These are phyloP conservation scores for Tylopilus vinaceipallidus DNA, from an alignment of 768 basidiomycete species.

Conservation along the genomic window DNA sequence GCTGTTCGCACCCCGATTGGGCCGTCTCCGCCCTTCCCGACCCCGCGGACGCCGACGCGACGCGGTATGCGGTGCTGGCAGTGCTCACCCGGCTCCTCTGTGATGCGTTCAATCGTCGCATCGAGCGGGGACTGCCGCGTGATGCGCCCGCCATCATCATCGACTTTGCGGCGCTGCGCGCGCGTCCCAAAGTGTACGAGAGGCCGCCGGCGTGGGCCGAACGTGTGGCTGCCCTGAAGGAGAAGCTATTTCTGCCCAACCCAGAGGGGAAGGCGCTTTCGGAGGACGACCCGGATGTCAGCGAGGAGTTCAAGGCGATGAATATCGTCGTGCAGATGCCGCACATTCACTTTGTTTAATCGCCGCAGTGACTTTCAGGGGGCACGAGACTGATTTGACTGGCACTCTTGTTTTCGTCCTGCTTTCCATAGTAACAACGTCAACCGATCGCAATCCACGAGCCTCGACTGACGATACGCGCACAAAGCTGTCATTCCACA, in stretches of 20 bases:
- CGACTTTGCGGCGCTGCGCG: constrained; percentile 9
- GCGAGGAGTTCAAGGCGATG: constrained; percentile 9
- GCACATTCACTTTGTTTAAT: constrained; percentile 8
- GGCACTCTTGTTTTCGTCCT: too few species aligned
- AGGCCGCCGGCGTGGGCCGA: not conserved
- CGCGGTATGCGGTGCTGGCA: constrained; percentile 4
- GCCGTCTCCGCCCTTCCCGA: not conserved
- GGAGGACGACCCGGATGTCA: constrained; percentile 4
- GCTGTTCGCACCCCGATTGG: constrained; percentile 7
- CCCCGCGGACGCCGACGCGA: constrained; percentile 1
- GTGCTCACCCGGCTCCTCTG: constrained; percentile 11
- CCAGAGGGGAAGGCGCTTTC: not conserved
- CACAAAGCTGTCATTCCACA: not conserved
- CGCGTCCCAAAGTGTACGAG: constrained; percentile 12
- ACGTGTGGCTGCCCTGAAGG: not conserved
- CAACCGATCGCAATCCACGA: too few species aligned
- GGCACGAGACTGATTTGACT: too few species aligned
- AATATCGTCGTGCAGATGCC: constrained; percentile 12
- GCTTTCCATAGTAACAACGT: not conserved
- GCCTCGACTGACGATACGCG: not conserved
- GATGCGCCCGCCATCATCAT: constrained; percentile 10
- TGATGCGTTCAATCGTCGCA: constrained; percentile 12
- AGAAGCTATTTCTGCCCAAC: constrained; percentile 3
- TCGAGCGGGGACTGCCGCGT: constrained; percentile 6
- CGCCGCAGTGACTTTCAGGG: too few species aligned